Base-by-base conservation (phyloP, 495 filamentous ascomycete genomes). In the Penicillium turbatum region DNA sequence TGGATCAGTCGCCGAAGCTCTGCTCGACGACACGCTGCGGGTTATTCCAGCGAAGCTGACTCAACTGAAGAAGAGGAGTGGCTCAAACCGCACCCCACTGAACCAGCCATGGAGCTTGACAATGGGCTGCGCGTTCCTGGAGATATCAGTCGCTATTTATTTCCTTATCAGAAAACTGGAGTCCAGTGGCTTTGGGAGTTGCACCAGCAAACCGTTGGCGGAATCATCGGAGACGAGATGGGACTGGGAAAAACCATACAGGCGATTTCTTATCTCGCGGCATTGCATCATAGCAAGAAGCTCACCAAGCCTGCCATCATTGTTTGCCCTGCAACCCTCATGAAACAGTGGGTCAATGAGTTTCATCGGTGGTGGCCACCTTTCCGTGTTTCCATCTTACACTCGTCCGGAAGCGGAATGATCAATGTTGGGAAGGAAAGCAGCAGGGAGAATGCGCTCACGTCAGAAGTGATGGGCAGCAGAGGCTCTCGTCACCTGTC, bases 281-380 rank as follows among this genome's bases (percentile, higher is more conserved):
- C 88, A 1, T 71, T 98, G 24, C 93, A 97, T 65, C 89, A 97
- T 65, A 96, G 89, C 68, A 86, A 86, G 36, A 88, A 83, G 64
- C 76, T 96, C 40, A 81, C 79, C 9, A 91, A 89, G 56, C 93
- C 93, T 1, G 80, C 90, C 31, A 85, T 98, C 54, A 80, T 98
- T 26, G 90, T 97, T 10, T 89, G 89, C 49, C 93, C 93, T 1
- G 93, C 92, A 17, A 97, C 93, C 1, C 87, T 97, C 11, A 82
- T 98, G 73, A 88, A 87, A 53, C 92, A 97, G 64, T 98, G 93
- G 93, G 93, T 96, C 9, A 93, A 95, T 54, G 93, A 98, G 62
- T 97, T 98, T 59, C 93, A 97, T 68, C 82, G 85, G 21, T 98
- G 93, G 93, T 97, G 93, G 93, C 93, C 93, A 13, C 85, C 93